Conservation (phyloP, 1,284 basidiomycete genomes). For the Microbotryum saponariae region DNA sequence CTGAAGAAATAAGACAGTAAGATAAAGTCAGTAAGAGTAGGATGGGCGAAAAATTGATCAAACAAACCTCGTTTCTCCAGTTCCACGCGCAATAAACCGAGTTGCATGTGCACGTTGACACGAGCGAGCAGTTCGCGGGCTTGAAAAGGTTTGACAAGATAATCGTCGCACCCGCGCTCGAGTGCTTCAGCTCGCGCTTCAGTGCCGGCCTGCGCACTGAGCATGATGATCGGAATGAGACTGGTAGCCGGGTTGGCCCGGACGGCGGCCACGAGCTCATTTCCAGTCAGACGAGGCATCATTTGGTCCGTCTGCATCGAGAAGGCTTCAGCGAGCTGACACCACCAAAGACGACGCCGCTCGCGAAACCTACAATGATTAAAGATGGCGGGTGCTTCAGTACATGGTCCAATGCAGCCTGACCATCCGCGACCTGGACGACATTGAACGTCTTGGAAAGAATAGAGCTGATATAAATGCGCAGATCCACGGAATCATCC, state of each 20-base stretch:
- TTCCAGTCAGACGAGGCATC: conserved; percentile 31
- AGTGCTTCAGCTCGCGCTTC: conserved; percentile 37
- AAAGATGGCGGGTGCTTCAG: conserved; percentile 28
- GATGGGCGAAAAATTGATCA: too few relatives aligned
- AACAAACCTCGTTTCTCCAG: conserved; percentile 27
- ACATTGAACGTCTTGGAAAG: conserved; percentile 34
- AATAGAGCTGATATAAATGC: conserved; percentile 32
- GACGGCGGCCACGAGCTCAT: conserved; percentile 30
- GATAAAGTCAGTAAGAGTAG: not conserved
- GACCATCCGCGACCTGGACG: conserved; percentile 28
- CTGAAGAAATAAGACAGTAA: conserved; percentile 4
- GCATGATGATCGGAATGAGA: conserved; percentile 35
- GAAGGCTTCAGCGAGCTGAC: not conserved
- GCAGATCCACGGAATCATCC: conserved; percentile 27
- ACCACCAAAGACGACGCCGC: not conserved
- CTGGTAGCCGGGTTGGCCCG: conserved; percentile 26
- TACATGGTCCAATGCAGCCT: conserved; percentile 31
- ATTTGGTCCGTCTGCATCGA: conserved; percentile 2
- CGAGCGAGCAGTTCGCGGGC: conserved; percentile 36
- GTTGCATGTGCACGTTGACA: conserved; percentile 34
- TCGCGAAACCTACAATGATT: conserved; percentile 11
- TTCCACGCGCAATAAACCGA: conserved; percentile 34
- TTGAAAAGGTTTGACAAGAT: conserved; percentile 36
- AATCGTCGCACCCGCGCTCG: conserved; percentile 35
- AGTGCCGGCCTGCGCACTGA: conserved; percentile 35